Evolutionary conservation across 345 rosid species (phyloP), one percentile per base, ranked within the genome.

Genomic region (Populus euphratica): DNA sequence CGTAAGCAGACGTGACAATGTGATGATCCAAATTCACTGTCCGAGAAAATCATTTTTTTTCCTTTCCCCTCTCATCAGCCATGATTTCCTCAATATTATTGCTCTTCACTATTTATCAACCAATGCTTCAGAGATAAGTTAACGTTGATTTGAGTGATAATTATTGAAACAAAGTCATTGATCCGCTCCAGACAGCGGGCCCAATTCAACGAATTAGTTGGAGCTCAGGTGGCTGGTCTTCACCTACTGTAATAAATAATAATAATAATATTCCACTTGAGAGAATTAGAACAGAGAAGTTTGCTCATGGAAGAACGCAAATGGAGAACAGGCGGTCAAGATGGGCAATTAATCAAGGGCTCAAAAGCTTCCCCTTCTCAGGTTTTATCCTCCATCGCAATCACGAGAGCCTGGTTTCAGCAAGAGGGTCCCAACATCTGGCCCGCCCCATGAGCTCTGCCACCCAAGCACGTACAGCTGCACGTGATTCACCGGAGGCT

Each of bases 151-250:
- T 31, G 59, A 50, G 52, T 71, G 63, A 11, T 67, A 35, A 16
- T 31, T 31, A 71, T 49, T 18, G 7, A n/a, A 31, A 33, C 35
- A 21, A 54, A 73, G 17, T 35, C 66, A 25, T 72, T 35, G 66
- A 54, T 73, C 43, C 25, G 29, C 35, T 71, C 64, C 66, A 20
- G 5, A 5, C 43, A 35, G 44, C 23, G 7, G 74, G 43, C 54
- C 56, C 73, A 52, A 21, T 39, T 54, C 68, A 56, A 73, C 44
- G 33, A 78, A 78, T 67, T 67, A 39, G 81, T 21, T 21, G 68
- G 14, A 11, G 68, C 68, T 39, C 64, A 17, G 61, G 56, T 70
- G 73, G 72, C 35, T 11, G 56, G 31, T 4, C 73, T 25, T 4
- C 73, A 44, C 73, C 23, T 44, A 27, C 44, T 25, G 10, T 41